A percentile compares a stretch with the other conserved stretches of the same genome.
Conservation (phyloP, 768 basidiomycete genomes). For the Xerocomellus intermedius region DNA sequence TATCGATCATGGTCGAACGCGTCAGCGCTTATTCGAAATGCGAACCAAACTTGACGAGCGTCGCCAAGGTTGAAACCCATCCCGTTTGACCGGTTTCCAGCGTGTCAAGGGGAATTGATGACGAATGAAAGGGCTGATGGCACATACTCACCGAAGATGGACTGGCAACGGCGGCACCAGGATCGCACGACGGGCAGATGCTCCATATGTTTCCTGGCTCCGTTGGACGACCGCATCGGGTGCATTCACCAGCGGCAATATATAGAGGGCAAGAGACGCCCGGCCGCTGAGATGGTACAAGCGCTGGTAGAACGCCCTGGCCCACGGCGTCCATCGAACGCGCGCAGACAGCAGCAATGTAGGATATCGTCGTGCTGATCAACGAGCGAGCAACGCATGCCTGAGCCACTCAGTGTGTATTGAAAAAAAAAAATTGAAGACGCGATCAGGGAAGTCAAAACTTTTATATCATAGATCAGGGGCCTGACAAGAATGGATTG, state of each 20-base stretch:
- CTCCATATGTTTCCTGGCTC: neutral
- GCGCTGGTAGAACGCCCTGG: no score
- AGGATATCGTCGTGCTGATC: no score
- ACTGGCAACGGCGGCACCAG: neutral
- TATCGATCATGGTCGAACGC: neutral
- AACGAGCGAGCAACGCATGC: no score
- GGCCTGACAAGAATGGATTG: no score
- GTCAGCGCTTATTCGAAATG: neutral
- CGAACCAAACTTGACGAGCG: neutral
- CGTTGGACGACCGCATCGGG: neutral
- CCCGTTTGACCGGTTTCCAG: neutral
- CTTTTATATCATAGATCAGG: neutral
- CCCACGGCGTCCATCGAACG: no score
- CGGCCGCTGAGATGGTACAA: neutral
- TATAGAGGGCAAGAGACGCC: neutral
- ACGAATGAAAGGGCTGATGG: neutral
- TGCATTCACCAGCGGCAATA: neutral
- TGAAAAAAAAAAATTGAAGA: neutral
- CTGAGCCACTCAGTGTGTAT: no score
- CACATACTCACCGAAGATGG: neutral
- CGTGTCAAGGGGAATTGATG: neutral
- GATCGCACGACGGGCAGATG: neutral
- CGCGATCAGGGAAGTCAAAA: neutral
- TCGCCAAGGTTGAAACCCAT: neutral
- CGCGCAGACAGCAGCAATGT: no score